Conservation (phyloP, 1,284 basidiomycete species). For the Hymenochaete sp. region DNA sequence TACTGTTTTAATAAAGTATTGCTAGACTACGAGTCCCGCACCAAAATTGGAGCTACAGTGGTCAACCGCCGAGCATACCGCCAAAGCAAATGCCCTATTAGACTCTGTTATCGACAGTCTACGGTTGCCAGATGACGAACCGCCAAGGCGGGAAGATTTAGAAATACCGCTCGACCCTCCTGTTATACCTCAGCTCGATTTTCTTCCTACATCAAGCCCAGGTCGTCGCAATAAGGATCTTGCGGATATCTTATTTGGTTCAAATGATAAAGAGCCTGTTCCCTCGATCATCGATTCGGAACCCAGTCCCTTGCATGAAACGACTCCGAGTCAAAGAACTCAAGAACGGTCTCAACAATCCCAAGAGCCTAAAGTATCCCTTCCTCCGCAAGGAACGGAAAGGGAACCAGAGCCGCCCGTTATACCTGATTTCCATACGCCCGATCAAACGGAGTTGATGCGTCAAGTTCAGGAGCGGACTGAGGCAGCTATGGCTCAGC, state of each 20-base stretch:
- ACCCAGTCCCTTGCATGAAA: background rate
- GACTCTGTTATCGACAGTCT: constrained; percentile 64
- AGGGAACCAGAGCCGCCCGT: constrained; percentile 19
- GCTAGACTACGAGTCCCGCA: constrained; percentile 49
- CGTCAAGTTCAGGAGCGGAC: constrained; percentile 61
- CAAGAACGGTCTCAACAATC: background rate
- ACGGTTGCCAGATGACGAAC: constrained; percentile 29
- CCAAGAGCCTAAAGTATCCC: constrained; percentile 11
- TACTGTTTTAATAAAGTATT: constrained; percentile 6
- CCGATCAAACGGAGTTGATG: constrained; percentile 44
- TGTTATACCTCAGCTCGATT: constrained; percentile 2
- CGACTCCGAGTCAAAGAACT: background rate
- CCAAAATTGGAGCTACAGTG: constrained; percentile 23
- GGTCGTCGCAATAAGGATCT: constrained; percentile 60
- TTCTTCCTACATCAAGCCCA: constrained; percentile 29
- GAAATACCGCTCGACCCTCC: constrained; percentile 7
- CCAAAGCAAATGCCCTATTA: constrained; percentile 55
- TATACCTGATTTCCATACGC: constrained; percentile 29
- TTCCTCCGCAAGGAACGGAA: constrained; percentile 9
- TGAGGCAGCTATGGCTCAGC: constrained; percentile 59
- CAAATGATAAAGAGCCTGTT: constrained; percentile 33
- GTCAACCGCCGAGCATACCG: constrained; percentile 34
- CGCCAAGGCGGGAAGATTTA: constrained; percentile 18
- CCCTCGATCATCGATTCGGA: constrained; percentile 18
- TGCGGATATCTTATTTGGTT: constrained; percentile 63